phyloP scores from a whole-genome alignment of 176 grass and related monocot genomes.

The Oryza australiensis region DNA sequence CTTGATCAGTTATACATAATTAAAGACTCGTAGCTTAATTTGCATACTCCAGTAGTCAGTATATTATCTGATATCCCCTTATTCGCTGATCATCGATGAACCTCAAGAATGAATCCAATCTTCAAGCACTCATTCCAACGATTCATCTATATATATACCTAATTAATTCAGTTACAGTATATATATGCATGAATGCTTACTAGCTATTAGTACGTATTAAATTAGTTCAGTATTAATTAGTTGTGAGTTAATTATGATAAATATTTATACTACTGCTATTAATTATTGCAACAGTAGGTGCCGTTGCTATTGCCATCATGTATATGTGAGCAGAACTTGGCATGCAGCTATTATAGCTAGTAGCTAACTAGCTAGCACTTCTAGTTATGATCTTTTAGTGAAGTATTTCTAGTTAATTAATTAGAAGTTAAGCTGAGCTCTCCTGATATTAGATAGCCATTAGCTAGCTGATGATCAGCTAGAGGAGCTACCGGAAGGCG shows the following conservation, averaged over 20 bases:
- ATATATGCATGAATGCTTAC: not conserved
- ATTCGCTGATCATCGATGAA: conserved; percentile 38
- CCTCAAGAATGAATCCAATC: conserved; percentile 48
- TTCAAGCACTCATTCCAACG: conserved; percentile 46
- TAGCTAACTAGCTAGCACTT: conserved; percentile 9
- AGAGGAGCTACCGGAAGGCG: conserved; percentile 71
- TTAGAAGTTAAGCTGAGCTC: not conserved
- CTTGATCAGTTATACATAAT: not conserved
- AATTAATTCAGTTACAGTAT: conserved; percentile 7
- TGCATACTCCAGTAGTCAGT: not conserved
- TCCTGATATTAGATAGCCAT: not conserved
- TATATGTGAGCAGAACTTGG: not conserved
- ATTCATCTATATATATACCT: conserved; percentile 19
- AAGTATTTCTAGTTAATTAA: not conserved
- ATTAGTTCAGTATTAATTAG: not conserved
- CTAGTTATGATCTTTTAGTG: not conserved
- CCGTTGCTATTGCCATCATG: not conserved
- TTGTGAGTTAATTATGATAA: no score
- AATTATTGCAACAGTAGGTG: not conserved
- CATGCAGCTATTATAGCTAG: no score
- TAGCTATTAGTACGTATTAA: not conserved
- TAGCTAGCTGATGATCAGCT: no score
- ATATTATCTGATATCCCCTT: not conserved
- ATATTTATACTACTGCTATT: no score
- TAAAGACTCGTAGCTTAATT: no score